Evolutionary conservation across 306 rosid species (phyloP).

Genomic region (Cercis canadensis): DNA sequence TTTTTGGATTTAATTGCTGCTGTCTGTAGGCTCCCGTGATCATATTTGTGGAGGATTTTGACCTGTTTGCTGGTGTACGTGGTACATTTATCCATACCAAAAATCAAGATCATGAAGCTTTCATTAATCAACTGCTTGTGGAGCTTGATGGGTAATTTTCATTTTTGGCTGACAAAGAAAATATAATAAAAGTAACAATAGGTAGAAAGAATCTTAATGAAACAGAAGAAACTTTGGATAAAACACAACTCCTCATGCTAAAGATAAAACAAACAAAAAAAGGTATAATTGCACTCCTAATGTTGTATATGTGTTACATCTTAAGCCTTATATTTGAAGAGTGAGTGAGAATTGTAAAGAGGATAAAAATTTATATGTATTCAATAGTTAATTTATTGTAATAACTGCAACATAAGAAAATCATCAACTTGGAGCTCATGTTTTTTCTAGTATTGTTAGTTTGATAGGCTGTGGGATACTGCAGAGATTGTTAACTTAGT

Average conservation of each 20-base stretch:
- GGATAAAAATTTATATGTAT: background rate
- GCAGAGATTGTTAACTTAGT: too few relatives aligned
- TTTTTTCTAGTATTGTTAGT: too few relatives aligned
- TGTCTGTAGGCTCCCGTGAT: conserved; percentile 88
- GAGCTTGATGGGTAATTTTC: conserved; percentile 95
- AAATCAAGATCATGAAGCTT: conserved; percentile 96
- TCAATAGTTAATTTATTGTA: too few relatives aligned
- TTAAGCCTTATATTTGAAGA: background rate
- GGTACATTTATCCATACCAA: conserved; percentile 86
- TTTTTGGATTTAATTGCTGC: conserved; percentile 43
- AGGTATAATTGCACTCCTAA: too few relatives aligned
- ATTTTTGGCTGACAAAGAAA: conserved; percentile 35
- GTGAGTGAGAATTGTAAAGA: background rate
- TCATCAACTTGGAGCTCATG: too few relatives aligned
- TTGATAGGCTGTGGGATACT: too few relatives aligned
- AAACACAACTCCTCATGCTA: background rate
- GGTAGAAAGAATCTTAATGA: background rate
- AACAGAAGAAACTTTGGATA: background rate
- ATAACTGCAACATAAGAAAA: too few relatives aligned
- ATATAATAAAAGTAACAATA: background rate
- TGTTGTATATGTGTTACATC: too few relatives aligned
- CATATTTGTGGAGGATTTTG: conserved; percentile 97
- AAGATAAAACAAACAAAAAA: background rate
- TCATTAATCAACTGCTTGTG: conserved; percentile 97
- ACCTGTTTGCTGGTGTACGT: conserved; percentile 97